Conservation (phyloP, 1,139 yeast genomes). For the Yamadazyma membranifaciens region DNA sequence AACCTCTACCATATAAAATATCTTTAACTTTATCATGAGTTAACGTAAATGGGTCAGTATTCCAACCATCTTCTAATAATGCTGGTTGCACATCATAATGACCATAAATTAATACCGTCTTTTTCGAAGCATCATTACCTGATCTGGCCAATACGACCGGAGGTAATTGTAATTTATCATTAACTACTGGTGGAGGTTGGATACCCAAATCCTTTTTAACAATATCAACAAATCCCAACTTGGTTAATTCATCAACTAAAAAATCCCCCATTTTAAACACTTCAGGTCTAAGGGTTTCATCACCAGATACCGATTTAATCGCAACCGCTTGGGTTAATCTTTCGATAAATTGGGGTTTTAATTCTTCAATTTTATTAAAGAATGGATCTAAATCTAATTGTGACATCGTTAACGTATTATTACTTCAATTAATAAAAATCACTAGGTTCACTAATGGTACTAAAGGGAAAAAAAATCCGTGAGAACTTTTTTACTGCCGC, state of each 20-base stretch:
- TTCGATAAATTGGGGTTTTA: slow-evolving; percentile 66
- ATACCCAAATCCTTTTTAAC: slow-evolving; percentile 79
- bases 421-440: neutral
- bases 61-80: slow-evolving; percentile 88
- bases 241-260: slow-evolving; percentile 62
- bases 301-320: slow-evolving; percentile 93
- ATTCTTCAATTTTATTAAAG: slow-evolving; percentile 64
- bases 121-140: slow-evolving; percentile 77
- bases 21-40: slow-evolving; percentile 56
- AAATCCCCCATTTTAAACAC: slow-evolving; percentile 87
- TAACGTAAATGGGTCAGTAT: slow-evolving; percentile 82
- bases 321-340: slow-evolving; percentile 80
- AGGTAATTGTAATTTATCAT: slow-evolving; percentile 71
- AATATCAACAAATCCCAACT: slow-evolving; percentile 78
- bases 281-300: slow-evolving; percentile 79
- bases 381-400: slow-evolving; percentile 44
- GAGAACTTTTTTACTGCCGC: no score
- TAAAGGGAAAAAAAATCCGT: no score
- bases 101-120: slow-evolving; percentile 89
- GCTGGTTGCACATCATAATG: slow-evolving; percentile 99
- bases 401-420: slow-evolving; percentile 15
- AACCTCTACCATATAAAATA: slow-evolving; percentile 85
- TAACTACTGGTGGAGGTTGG: slow-evolving; percentile 82
- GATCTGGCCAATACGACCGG: slow-evolving; percentile 88
- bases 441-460: neutral